These are phyloP conservation scores for Auricularia sp. DNA, from an alignment of 768 basidiomycete species.

Conservation along the genomic window DNA sequence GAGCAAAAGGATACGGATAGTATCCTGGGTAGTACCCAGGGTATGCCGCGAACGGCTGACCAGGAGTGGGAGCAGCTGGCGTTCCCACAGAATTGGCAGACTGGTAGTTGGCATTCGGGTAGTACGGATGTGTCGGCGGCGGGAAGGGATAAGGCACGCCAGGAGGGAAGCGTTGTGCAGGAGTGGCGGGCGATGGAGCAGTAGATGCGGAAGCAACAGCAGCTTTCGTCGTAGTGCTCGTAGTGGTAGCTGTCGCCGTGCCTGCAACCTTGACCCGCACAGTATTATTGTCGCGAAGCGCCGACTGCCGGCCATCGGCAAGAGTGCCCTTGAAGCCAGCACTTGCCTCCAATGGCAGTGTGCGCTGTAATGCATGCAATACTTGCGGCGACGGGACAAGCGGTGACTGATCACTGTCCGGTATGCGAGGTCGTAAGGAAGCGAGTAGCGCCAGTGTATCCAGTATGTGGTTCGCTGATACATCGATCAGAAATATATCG, in stretches of 20 bases:
- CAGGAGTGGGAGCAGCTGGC: slow-evolving; percentile 15
- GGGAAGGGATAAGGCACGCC: slow-evolving; percentile 22
- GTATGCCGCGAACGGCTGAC: slow-evolving; percentile 3
- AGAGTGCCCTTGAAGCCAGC: slow-evolving; percentile 71
- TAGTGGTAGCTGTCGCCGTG: slow-evolving; percentile 2
- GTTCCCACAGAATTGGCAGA: slow-evolving; percentile 3
- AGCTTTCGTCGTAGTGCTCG: not conserved
- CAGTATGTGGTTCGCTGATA: slow-evolving; percentile 58
- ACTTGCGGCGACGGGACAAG: slow-evolving; percentile 53
- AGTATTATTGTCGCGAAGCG: slow-evolving; percentile 67
- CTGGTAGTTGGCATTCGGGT: slow-evolving; percentile 5
- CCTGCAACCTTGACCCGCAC: slow-evolving; percentile 43
- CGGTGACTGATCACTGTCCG: slow-evolving; percentile 30
- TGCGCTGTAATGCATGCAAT: slow-evolving; percentile 62
- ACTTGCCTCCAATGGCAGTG: slow-evolving; percentile 48
- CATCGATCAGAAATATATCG: not conserved
- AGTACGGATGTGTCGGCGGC: slow-evolving; percentile 15
- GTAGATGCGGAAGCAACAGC: slow-evolving; percentile 7
- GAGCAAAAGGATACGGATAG: not conserved
- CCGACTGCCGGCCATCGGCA: slow-evolving; percentile 41
- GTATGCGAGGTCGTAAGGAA: slow-evolving; percentile 58
- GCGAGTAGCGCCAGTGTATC: slow-evolving; percentile 58
- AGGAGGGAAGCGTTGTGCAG: slow-evolving; percentile 4
- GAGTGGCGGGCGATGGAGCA: not conserved
- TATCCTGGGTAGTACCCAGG: not conserved